Conservation (phyloP, 2,329 filamentous ascomycete genomes). For the Coniochaeta prunicola region DNA sequence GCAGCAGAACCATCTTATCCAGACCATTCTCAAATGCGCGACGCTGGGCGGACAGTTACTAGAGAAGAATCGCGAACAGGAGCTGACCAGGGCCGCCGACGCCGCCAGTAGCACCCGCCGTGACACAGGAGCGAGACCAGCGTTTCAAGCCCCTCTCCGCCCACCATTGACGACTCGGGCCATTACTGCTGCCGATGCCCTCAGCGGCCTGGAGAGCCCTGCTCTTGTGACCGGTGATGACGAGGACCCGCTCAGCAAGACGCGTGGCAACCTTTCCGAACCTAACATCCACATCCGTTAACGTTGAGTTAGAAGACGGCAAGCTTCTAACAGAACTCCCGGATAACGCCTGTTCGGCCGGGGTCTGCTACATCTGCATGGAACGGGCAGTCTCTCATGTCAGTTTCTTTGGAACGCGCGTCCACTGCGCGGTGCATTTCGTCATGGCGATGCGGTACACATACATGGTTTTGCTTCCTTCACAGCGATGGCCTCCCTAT, state of each 20-base stretch:
- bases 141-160: constrained; percentile 30
- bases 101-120: constrained; percentile 34
- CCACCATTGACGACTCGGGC: constrained; percentile 52
- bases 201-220: constrained; percentile 56
- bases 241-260: constrained; percentile 48
- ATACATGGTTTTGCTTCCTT: not conserved
- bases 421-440: not conserved
- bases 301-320: not conserved
- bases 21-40: constrained; percentile 94
- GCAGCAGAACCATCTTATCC: constrained; percentile 94
- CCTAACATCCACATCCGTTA: constrained; percentile 16
- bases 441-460: not conserved
- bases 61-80: constrained; percentile 64
- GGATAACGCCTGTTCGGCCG: not conserved
- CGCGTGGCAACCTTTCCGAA: constrained; percentile 40
- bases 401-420: not conserved
- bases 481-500: not conserved
- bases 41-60: constrained; percentile 80
- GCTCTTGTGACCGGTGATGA: constrained; percentile 48
- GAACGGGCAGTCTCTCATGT: not conserved
- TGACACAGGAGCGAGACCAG: constrained; percentile 17
- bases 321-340: not conserved
- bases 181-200: constrained; percentile 60
- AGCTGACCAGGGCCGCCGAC: constrained; percentile 43
- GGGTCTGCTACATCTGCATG: not conserved